Evolutionary conservation across 345 rosid genomes (phyloP).

Genomic region (Populus davidiana): DNA sequence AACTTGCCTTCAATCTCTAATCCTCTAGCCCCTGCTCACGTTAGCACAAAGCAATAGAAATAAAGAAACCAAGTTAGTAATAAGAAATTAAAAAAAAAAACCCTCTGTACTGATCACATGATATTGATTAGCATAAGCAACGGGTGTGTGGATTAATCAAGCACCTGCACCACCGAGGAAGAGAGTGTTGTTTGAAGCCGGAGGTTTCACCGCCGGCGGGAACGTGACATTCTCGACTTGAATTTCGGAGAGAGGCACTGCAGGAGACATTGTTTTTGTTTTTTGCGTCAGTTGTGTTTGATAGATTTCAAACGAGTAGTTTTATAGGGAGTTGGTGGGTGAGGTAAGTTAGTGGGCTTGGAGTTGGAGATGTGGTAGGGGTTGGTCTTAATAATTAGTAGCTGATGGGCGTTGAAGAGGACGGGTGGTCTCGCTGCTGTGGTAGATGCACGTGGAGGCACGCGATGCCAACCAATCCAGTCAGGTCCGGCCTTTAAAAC

Average conservation of each 20-base stretch:
- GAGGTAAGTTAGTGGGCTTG: too few species aligned
- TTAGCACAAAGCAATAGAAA: constrained; percentile 3
- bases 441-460: too few species aligned
- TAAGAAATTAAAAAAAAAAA: too few species aligned
- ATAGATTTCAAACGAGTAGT: background rate
- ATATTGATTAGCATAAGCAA: background rate
- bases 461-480: too few species aligned
- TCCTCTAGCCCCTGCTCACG: constrained; percentile 66
- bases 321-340: background rate
- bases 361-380: too few species aligned
- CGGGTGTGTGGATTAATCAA: background rate
- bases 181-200: constrained; percentile 48
- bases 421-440: too few species aligned
- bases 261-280: background rate
- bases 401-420: too few species aligned
- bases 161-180: constrained; percentile 92
- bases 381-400: too few species aligned
- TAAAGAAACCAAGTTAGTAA: background rate
- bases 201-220: constrained; percentile 58
- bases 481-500: too few species aligned
- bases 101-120: too few species aligned
- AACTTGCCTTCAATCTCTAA: constrained; percentile 71
- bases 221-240: constrained; percentile 51
- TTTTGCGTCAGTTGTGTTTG: background rate
- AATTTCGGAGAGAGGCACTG: constrained; percentile 27